Conservation (phyloP, 1,139 yeast genomes). For the Suzukiozyma palmioleophila region DNA sequence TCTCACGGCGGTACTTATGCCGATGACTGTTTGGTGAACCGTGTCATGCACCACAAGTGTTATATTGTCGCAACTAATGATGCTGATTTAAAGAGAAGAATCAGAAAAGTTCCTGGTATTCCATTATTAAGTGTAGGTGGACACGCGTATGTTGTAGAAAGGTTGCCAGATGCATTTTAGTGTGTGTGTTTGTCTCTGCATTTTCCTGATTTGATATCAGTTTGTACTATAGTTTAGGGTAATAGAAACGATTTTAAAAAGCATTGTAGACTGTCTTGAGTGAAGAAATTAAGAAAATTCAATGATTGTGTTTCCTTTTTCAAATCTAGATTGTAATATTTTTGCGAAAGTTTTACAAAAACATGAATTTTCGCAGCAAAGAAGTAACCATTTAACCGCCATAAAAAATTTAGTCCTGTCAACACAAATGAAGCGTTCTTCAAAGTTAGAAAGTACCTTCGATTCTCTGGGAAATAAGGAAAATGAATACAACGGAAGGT, state of each 20-base stretch:
- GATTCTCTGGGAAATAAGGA: not conserved
- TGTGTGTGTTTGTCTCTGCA: not conserved
- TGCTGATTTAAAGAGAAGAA: slow-evolving; percentile 93
- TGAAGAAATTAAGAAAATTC: too few species aligned
- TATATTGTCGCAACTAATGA: slow-evolving; percentile 97
- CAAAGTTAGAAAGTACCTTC: not conserved
- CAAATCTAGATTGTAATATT: too few species aligned
- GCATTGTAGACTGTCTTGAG: too few species aligned
- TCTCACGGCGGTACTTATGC: slow-evolving; percentile 96
- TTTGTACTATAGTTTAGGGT: not conserved
- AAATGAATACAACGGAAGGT: not conserved
- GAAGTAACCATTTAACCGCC: too few species aligned
- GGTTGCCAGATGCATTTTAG: slow-evolving; percentile 89
- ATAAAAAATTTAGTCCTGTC: too few species aligned
- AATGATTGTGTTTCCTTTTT: too few species aligned
- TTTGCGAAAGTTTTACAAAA: too few species aligned
- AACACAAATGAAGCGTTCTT: not conserved
- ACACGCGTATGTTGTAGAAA: slow-evolving; percentile 85
- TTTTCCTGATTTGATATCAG: slow-evolving; percentile 1
- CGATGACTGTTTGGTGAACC: slow-evolving; percentile 90
- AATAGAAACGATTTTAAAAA: not conserved
- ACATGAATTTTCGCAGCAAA: too few species aligned
- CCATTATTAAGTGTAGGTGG: slow-evolving; percentile 96
- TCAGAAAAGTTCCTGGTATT: slow-evolving; percentile 94
- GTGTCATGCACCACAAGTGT: slow-evolving; percentile 94